Base-by-base conservation (phyloP, 768 basidiomycete genomes). In the Termitomyces sp. region DNA sequence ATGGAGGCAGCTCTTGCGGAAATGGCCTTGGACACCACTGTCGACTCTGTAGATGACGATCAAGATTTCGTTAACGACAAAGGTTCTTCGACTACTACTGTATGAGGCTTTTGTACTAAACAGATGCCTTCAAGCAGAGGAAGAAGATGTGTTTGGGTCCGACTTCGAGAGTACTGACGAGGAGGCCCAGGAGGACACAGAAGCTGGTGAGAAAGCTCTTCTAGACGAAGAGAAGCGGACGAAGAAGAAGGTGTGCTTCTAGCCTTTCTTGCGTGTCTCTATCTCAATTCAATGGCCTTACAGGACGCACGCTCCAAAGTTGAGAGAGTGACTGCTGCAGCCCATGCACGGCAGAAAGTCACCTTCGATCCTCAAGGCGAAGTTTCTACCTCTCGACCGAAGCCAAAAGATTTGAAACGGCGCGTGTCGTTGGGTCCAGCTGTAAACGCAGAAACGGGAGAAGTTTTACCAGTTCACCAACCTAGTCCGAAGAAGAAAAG, bases 161-260 rank as follows among this genome's bases (percentile, higher is more conserved):
- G 92, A 94, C 71, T 94, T 95, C 68, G 89, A 86, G 63, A 91
- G 88, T 65, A 94, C 92, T 0, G 92, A 94, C 60, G 91, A 87
- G 61, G 79, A 82, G 42, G 79, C 73, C 1, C 80, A 82, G n/a
- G 81, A 82, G 31, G 83, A 81, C 11, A 75, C 77, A 17, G 83
- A 83, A 5, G 79, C 75, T 5, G 87, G 77, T 0, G 91, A 93
- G 67, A 79, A 74, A 46, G 75, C 74, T n/a, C 76, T 82, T 4
- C 72, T 76, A 38, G 86, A 87, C 10, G 89, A 91, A 65, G 88
- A 91, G 57, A 81, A 74, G 60, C 76, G 75, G 46, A 72, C 72
- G 25, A 74, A 77, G 63, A 85, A 82, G 79, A 85, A 82, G 79
- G 86, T 83, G 65, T 43, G 68, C 61, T 37, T 29, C 17, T 5